These are phyloP conservation scores for Rhodamnia argentea DNA, from an alignment of 345 rosid species.

Conservation along the genomic window DNA sequence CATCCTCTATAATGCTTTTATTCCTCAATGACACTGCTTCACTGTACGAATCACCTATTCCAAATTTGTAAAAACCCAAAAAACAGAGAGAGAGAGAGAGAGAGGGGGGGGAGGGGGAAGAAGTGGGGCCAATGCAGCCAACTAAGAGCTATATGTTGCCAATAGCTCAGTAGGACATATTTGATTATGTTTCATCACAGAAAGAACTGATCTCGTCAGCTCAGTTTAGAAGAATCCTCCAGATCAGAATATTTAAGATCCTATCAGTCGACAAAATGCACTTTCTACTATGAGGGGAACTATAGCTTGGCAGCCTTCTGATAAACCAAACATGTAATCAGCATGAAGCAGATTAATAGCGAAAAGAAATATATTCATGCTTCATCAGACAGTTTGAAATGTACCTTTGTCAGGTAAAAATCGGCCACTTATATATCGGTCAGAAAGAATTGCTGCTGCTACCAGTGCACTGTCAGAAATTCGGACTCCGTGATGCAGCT, in stretches of 20 bases:
- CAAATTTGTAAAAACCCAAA: not conserved
- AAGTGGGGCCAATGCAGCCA: not conserved
- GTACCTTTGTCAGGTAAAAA: conserved; percentile 98
- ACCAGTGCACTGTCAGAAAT: conserved; percentile 97
- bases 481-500: conserved; percentile 97
- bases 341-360: not conserved
- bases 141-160: not conserved
- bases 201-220: not conserved
- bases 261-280: not conserved
- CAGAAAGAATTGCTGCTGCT: conserved; percentile 94
- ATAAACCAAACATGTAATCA: not conserved
- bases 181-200: not conserved
- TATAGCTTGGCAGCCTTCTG: not conserved
- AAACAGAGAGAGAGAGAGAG: not conserved
- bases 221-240: not conserved
- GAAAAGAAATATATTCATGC: not conserved
- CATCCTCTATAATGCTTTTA: not conserved
- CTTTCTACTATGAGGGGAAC: not conserved
- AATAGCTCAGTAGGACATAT: not conserved
- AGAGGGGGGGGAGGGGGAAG: not conserved
- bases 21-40: not conserved
- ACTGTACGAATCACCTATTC: not conserved
- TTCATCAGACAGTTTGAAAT: not conserved
- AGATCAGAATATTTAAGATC: not conserved
- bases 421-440: conserved; percentile 95